Conservation (phyloP, 345 rosid species). For the Raphanus sativus region DNA sequence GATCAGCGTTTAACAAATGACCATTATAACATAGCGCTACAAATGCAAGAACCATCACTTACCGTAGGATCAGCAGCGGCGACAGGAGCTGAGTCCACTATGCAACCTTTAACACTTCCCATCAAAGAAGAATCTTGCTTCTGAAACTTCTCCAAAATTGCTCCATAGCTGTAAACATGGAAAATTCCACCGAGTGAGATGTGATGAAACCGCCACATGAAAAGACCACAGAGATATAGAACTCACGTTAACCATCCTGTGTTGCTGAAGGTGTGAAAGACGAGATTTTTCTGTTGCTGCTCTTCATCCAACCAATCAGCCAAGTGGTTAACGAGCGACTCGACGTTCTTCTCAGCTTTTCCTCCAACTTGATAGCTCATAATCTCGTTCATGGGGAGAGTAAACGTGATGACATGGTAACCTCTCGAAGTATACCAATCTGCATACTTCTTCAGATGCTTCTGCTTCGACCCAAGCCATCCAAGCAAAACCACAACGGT, state of each 20-base stretch:
- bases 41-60: slow-evolving; percentile 28
- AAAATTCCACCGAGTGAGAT: background rate
- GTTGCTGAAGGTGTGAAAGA: slow-evolving; percentile 97
- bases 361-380: slow-evolving; percentile 90
- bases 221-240: background rate
- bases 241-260: slow-evolving; percentile 97
- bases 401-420: slow-evolving; percentile 88
- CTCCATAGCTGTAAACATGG: slow-evolving; percentile 70
- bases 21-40: background rate
- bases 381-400: slow-evolving; percentile 81
- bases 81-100: slow-evolving; percentile 97
- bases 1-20: background rate
- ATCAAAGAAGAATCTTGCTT: slow-evolving; percentile 66
- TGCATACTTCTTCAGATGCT: slow-evolving; percentile 85
- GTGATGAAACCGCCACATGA: slow-evolving; percentile 1
- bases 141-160: slow-evolving; percentile 81
- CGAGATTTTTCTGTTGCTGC: slow-evolving; percentile 60
- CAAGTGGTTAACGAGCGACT: slow-evolving; percentile 78
- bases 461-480: slow-evolving; percentile 98
- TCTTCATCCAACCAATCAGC: slow-evolving; percentile 94
- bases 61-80: slow-evolving; percentile 96
- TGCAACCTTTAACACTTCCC: slow-evolving; percentile 77
- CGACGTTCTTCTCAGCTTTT: slow-evolving; percentile 80
- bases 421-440: slow-evolving; percentile 95
- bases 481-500: slow-evolving; percentile 93